Evolutionary conservation across 1,284 basidiomycete species (phyloP), one percentile per base, ranked within the genome.

Genomic region (Phenoliferia sp.): DNA sequence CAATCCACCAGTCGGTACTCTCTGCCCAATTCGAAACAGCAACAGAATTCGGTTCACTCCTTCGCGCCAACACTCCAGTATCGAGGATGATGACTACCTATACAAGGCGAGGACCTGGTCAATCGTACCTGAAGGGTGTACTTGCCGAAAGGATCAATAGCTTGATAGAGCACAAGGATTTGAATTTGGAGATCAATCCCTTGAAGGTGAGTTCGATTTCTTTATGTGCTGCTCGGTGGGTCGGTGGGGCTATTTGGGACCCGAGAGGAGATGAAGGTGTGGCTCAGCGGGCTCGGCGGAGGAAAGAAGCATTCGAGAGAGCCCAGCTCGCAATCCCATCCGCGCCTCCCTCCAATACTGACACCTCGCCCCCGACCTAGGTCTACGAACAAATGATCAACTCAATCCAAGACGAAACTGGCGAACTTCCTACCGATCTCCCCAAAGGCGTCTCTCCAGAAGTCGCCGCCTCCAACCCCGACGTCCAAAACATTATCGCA

Each of bases 71-170:
- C 81, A 99, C 96, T 57, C 95, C 96, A 60, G 95, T 98, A 26
- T 98, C 94, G 62, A 88, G 96, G 59, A 98, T 99, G 95, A 98
- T 99, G 95, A 98, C 96, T 52, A 98, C 95, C 28, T 99, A 99
- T 81, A 98, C 95, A 59, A 89, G 96, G 65, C 88, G 96, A 71
- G 95, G 94, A 61, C 95, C 96, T 0, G 95, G 95, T 72, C 95
- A 99, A 80, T 92, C 90, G 76, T 99, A 98, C 79, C 86, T 99
- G 73, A 98, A 98, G 83, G 88, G 90, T 72, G 94, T 98, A 36
- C 84, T 99, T 61, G 92, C 95, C 17, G 94, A 97, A 79, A 88
- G 95, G 66, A 97, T 99, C 82, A 98, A 98, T 82, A 93, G 90
- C 76, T 83, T 99, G 71, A 96, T 98, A 75, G 95, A 97, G 80